These are phyloP conservation scores for Colletotrichum camelliae DNA, from an alignment of 2,329 filamentous ascomycete genomes.

Conservation along the genomic window DNA sequence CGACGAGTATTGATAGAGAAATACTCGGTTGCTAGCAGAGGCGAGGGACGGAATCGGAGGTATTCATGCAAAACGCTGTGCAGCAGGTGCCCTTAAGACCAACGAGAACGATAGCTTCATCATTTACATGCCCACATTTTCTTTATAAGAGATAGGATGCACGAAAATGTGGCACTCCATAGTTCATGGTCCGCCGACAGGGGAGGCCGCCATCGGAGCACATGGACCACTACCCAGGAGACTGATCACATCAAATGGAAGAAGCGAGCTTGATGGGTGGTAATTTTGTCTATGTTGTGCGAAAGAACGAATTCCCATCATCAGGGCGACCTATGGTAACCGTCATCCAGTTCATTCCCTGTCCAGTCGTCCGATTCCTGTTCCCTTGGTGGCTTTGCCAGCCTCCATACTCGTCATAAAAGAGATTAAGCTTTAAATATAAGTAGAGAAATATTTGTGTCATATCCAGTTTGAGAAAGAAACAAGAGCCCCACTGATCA, in stretches of 20 bases:
- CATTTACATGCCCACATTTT: neutral
- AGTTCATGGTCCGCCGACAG: neutral
- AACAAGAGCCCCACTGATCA: neutral
- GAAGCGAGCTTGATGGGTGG: neutral
- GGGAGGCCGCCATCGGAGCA: neutral
- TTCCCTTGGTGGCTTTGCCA: neutral
- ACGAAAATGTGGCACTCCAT: neutral
- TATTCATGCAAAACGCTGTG: neutral
- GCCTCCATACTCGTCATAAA: neutral
- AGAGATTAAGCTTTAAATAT: slow-evolving; percentile 6
- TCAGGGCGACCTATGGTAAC: neutral
- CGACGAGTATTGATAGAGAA: neutral
- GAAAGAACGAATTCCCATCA: neutral
- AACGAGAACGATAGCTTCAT: neutral
- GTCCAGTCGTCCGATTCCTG: neutral
- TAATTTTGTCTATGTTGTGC: neutral
- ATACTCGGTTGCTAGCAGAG: neutral
- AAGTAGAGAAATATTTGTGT: neutral
- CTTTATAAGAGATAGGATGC: neutral
- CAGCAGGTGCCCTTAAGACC: neutral
- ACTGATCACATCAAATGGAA: neutral
- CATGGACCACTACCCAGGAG: neutral
- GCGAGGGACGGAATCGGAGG: neutral
- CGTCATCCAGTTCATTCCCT: neutral
- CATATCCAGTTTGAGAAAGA: neutral